A percentile compares a stretch with the other conserved stretches of the same genome.
Evolutionary conservation across 768 basidiomycete species (phyloP).

Genomic region (Kwoniella mangroviensis): DNA sequence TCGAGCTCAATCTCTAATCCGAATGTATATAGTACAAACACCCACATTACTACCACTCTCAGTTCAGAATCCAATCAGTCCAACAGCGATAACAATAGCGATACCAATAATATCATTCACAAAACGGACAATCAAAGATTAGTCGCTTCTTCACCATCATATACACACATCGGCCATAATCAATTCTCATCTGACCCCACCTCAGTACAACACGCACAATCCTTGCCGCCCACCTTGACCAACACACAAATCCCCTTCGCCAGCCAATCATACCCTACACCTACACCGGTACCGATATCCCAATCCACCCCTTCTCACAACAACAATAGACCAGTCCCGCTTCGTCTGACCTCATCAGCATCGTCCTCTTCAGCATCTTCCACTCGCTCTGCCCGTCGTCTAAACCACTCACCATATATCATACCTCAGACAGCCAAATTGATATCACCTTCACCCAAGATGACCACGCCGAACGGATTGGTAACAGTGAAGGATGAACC

Average conservation of each 20-base stretch:
- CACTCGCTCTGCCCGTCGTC: slow-evolving; percentile 8
- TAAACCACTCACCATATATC: slow-evolving; percentile 18
- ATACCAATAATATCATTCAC: too few relatives aligned
- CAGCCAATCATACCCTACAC: background rate
- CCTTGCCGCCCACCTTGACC: background rate
- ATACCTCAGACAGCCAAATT: slow-evolving; percentile 13
- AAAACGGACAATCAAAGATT: slow-evolving; percentile 5
- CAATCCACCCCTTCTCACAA: background rate
- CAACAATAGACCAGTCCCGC: slow-evolving; percentile 19
- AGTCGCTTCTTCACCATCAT: slow-evolving; percentile 20
- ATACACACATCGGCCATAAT: background rate
- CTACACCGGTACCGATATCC: background rate
- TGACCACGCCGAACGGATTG: slow-evolving; percentile 5
- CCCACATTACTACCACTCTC: background rate
- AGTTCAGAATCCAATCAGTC: background rate
- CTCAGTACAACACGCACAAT: background rate
- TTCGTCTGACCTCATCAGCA: slow-evolving; percentile 7
- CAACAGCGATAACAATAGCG: background rate
- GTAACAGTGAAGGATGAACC: slow-evolving; percentile 21
- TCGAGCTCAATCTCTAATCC: background rate
- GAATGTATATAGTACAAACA: background rate
- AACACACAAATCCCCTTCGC: background rate
- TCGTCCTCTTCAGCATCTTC: slow-evolving; percentile 13
- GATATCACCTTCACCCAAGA: slow-evolving; percentile 10
- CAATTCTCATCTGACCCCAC: background rate